Percentiles rank a stretch among this genome's conserved stretches.
These are phyloP conservation scores for Serpula lacrymans DNA, from an alignment of 768 basidiomycete species.

Conservation along the genomic window DNA sequence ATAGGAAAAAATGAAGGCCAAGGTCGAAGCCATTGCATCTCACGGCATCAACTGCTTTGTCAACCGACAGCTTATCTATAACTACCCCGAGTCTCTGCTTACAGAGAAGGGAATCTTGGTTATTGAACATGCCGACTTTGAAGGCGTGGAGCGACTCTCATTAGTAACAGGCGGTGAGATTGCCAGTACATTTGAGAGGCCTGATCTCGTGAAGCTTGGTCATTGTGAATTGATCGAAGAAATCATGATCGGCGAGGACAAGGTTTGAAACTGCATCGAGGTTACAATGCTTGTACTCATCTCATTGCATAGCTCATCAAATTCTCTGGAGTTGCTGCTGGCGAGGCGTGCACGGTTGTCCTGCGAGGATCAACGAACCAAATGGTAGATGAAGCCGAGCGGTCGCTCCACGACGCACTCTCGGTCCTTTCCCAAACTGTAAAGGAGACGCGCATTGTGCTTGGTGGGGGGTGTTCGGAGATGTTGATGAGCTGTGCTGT, in stretches of 20 bases:
- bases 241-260: constrained; percentile 99
- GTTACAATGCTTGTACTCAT: constrained; percentile 3
- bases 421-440: constrained; percentile 97
- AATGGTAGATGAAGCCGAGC: constrained; percentile 99
- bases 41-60: constrained; percentile 98
- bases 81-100: constrained; percentile 96
- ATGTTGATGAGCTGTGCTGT: constrained; percentile 97
- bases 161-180: constrained; percentile 98
- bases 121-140: constrained; percentile 98
- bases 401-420: constrained; percentile 95
- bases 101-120: constrained; percentile 92
- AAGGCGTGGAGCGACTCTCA: constrained; percentile 94
- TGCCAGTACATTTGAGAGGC: constrained; percentile 90
- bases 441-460: constrained; percentile 90
- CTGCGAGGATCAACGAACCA: constrained; percentile 96
- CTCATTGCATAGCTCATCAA: constrained; percentile 78
- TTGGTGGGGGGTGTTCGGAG: constrained; percentile 97
- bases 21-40: constrained; percentile 90
- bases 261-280: constrained; percentile 46
- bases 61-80: constrained; percentile 98
- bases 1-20: constrained; percentile 99
- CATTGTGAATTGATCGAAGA: constrained; percentile 95
- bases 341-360: constrained; percentile 97
- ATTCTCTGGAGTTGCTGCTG: constrained; percentile 98
- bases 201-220: constrained; percentile 90